Evolutionary conservation across 2,329 filamentous ascomycete genomes (phyloP), one percentile per base, ranked within the genome.

Genomic region (Nothopassalora personata): DNA sequence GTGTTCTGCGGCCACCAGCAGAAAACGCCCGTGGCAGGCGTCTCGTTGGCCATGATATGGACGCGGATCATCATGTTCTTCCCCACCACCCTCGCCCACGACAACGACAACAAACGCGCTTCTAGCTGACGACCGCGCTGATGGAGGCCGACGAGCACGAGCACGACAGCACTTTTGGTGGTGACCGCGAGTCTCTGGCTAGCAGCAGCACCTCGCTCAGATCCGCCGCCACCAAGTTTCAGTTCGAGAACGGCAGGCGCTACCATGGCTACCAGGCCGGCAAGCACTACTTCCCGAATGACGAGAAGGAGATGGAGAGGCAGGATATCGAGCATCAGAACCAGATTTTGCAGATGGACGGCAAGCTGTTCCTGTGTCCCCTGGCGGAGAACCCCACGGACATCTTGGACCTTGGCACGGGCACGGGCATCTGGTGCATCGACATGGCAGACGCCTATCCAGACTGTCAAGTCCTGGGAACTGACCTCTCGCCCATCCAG

Each of bases 361-460:
- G 69, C 18, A 60, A 60, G 27, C 71, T 81, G n/a, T 74, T 75
- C 60, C 66, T 76, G 4, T 76, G 75, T 3, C 79, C 80, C 0
- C 66, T 79, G 15, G 53, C 54, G 18, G 51, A 62, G 9, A 68
- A 71, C 13, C 74, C 75, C 1, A 71, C 73, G 30, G 72, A 74
- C 28, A 76, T 81, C 15, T 71, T 82, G 15, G 80, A 81, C 63
- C 65, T 81, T 18, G 79, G 78, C 10, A 80, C 78, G 1, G 79
- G 78, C 8, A 66, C 58, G 8, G 73, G 64, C 19, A 66, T 64
- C 5, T 64, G 63, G 61, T 62, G 60, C 19, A 62, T 66, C 28
- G 64, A 68, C 19, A 76, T 77, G 66, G 78, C 77, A 67, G 66
- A 69, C 64, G 30, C 57, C 45, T 66, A 68, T 58, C 64, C 62